Base-by-base conservation (phyloP, 1,139 yeast species). In the Pichia sp. region DNA sequence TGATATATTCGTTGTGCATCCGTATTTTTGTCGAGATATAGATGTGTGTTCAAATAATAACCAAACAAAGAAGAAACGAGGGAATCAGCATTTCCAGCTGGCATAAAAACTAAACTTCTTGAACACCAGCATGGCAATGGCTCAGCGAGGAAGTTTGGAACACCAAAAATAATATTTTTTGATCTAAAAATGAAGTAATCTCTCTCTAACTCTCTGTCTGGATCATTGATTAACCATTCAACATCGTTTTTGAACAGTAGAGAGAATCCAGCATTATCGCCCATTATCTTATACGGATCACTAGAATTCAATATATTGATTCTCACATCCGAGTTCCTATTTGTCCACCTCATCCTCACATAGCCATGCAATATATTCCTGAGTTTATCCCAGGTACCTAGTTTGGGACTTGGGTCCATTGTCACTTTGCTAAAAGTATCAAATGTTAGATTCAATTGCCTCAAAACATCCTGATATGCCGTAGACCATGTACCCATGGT, bases 401-500 rank as follows among this genome's bases (percentile, higher is more conserved):
- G 62, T 30, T 74, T 74, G 2, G 85, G 84, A 40, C 95, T 83
- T 17, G 87, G 88, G 55, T 91, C 97, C 13, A 83, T 65, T 11
- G 77, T 79, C 0, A 87, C 83, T 49, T 80, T 91, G 1, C 94
- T 77, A 54, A 88, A 84, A 37, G 82, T 80, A 50, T 87, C 96
- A 48, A 88, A 70, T 40, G 77, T 82, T 38, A 77, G 64, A 80
- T 84, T 83, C 2, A 79, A 69, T 47, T 86, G 91, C 47, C 86
- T 88, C 27, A 88, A 70, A 2, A 87, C 93, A 27, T 94, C 88
- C 79, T 80, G 1, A 87, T 42, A 40, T n/a, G 36, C 81, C 25
- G 80, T 78, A 21, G 95, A 94, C 94, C 96, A 87, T 0, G 85
- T 75, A 29, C 85, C 75, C 25, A 84, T 64, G 0, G 93, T 74